Evolutionary conservation across 495 filamentous ascomycete genomes (phyloP).

Genomic region (Aspergillus wentii): DNA sequence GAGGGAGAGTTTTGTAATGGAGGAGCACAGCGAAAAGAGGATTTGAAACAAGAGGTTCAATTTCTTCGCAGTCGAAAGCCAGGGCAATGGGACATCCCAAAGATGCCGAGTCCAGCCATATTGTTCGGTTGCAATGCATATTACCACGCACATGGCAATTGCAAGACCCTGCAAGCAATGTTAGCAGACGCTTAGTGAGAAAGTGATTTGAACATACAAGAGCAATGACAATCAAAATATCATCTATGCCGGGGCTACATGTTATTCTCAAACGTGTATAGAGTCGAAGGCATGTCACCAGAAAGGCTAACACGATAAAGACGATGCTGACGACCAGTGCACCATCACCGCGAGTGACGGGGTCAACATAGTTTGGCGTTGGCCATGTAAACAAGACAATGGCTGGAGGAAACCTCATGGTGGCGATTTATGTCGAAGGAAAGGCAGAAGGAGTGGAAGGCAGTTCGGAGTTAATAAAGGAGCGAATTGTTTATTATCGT

Average conservation of each 20-base stretch:
- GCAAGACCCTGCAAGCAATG: conserved; percentile 12
- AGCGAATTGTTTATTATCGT: no score
- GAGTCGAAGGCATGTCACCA: conserved; percentile 40
- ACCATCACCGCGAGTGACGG: conserved; percentile 42
- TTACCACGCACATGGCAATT: conserved; percentile 40
- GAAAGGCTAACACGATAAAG: conserved; percentile 30
- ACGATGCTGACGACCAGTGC: conserved; percentile 39
- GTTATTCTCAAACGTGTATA: conserved; percentile 45
- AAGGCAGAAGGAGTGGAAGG: no score
- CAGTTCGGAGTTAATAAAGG: no score
- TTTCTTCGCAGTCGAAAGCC: conserved; percentile 31
- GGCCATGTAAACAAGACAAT: conserved; percentile 47
- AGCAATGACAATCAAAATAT: conserved; percentile 40
- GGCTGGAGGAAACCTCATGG: conserved; percentile 40
- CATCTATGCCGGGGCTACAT: conserved; percentile 44
- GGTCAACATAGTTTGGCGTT: conserved; percentile 49
- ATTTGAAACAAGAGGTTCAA: conserved; percentile 49
- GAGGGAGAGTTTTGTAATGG: conserved; percentile 52
- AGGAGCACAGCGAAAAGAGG: conserved; percentile 48
- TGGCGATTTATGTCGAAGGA: no score
- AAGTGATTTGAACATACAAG: conserved; percentile 15
- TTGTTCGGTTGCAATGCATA: conserved; percentile 33
- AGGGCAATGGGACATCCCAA: conserved; percentile 42
- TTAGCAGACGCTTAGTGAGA: conserved; percentile 1
- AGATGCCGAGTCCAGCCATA: conserved; percentile 54